These are phyloP conservation scores for Mortierella sp. DNA, from an alignment of 371 early-diverging fungal genomes.

Conservation along the genomic window DNA sequence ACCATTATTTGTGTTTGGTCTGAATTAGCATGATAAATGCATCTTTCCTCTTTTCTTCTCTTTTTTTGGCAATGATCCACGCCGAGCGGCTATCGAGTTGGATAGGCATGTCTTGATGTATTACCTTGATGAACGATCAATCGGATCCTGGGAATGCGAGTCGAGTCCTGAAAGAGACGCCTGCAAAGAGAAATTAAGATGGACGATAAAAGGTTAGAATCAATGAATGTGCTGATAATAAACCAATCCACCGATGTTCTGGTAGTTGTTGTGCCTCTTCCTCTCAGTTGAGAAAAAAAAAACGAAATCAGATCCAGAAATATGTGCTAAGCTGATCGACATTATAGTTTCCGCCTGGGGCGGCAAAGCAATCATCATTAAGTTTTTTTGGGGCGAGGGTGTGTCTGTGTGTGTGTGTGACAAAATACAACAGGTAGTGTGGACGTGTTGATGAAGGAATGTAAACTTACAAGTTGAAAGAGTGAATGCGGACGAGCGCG, in stretches of 20 bases:
- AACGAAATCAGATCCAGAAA: constrained; percentile 14
- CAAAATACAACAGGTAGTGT: background rate
- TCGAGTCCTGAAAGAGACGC: background rate
- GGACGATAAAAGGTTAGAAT: background rate
- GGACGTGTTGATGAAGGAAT: background rate
- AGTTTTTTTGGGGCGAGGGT: background rate
- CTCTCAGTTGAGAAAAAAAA: background rate
- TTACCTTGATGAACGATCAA: background rate
- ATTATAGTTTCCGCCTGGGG: constrained; percentile 12
- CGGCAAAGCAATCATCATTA: constrained; percentile 13
- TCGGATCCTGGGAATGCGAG: background rate
- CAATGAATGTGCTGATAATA: background rate
- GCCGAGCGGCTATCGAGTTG: no score
- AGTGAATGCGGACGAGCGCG: background rate
- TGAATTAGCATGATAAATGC: constrained; percentile 15
- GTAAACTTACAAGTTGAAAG: background rate
- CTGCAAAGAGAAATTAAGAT: background rate
- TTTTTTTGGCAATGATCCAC: background rate
- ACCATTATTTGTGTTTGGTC: constrained; percentile 17
- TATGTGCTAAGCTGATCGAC: constrained; percentile 16
- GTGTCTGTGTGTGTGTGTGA: background rate
- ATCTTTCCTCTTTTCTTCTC: background rate
- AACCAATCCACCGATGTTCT: background rate
- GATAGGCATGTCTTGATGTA: background rate
- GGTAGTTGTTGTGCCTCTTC: background rate